These are phyloP conservation scores for Rutidosis leptorrhynchoides DNA, from an alignment of 129 eudicot genomes.

Conservation along the genomic window DNA sequence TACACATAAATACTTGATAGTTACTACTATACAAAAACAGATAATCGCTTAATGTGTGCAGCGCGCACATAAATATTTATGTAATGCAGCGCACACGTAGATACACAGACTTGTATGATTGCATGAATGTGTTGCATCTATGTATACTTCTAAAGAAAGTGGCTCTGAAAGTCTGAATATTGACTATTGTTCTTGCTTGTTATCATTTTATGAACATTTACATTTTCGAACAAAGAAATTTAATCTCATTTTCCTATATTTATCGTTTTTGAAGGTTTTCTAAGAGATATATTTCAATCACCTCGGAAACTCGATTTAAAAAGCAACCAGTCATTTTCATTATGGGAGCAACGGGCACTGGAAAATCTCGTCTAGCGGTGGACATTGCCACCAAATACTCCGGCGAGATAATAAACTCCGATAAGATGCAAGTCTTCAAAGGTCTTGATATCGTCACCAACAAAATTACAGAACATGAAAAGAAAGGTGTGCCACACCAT, in stretches of 20 bases:
- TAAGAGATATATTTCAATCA: neutral
- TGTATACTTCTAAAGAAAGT: neutral
- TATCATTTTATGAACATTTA: neutral
- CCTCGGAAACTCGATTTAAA: neutral
- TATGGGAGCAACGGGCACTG: constrained; percentile 36
- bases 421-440: constrained; percentile 34
- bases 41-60: neutral
- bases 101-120: neutral
- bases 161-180: no score
- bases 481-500: constrained; percentile 29
- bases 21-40: neutral
- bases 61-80: neutral
- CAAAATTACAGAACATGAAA: constrained; percentile 28
- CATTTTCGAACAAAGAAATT: neutral
- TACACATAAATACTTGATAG: neutral
- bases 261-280: neutral
- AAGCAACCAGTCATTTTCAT: constrained; percentile 21
- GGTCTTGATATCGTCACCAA: constrained; percentile 38
- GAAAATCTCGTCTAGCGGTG: constrained; percentile 34
- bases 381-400: constrained; percentile 30
- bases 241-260: neutral
- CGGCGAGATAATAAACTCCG: constrained; percentile 30
- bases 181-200: neutral
- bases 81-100: neutral
- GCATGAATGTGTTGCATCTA: neutral